These are phyloP conservation scores for Ceriops tagal DNA, from an alignment of 345 rosid species.

Conservation along the genomic window DNA sequence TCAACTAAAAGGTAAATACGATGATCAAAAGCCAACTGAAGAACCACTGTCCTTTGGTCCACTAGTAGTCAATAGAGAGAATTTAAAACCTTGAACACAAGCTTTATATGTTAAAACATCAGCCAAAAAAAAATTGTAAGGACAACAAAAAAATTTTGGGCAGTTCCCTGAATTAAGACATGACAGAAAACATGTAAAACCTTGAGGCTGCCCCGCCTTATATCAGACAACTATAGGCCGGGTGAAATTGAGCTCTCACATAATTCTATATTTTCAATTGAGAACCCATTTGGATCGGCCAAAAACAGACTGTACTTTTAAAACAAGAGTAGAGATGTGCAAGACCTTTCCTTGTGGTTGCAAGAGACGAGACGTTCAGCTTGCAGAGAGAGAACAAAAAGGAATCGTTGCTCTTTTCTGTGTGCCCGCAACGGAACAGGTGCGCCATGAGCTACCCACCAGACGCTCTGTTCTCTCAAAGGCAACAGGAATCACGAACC, in stretches of 20 bases:
- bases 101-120: too few relatives aligned
- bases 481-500: slow-evolving; percentile 13
- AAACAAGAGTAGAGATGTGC: not conserved
- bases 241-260: slow-evolving; percentile 39
- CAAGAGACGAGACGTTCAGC: slow-evolving; percentile 5
- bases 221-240: slow-evolving; percentile 27
- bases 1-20: too few relatives aligned
- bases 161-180: slow-evolving; percentile 22
- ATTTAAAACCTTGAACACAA: too few relatives aligned
- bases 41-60: too few relatives aligned
- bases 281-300: slow-evolving; percentile 46
- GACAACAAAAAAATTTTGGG: slow-evolving; percentile 6
- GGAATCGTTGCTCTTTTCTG: slow-evolving; percentile 7
- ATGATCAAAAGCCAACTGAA: too few relatives aligned
- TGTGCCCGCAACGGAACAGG: slow-evolving; percentile 49
- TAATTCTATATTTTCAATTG: not conserved
- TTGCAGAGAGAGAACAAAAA: slow-evolving; percentile 1
- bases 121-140: too few relatives aligned
- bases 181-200: slow-evolving; percentile 17
- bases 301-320: not conserved
- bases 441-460: not conserved
- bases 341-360: slow-evolving; percentile 15
- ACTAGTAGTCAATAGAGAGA: too few relatives aligned
- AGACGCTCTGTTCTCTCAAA: slow-evolving; percentile 40
- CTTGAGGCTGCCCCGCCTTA: slow-evolving; percentile 20